These are phyloP conservation scores for Penicillium sp. DNA, from an alignment of 2,329 filamentous ascomycete species.

Conservation along the genomic window DNA sequence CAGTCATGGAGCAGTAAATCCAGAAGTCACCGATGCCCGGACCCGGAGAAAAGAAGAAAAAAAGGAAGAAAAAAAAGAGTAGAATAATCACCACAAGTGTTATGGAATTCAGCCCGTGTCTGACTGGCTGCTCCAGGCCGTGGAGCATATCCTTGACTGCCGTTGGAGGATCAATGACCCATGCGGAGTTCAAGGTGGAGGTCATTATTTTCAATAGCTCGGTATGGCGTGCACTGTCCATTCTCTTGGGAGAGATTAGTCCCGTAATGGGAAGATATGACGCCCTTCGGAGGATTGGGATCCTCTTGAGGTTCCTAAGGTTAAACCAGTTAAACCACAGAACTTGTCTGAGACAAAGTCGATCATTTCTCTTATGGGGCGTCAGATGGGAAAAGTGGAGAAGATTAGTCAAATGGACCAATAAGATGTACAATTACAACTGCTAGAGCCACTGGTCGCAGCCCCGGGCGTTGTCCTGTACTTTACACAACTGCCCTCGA, in stretches of 20 bases:
- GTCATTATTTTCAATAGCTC: slow-evolving; percentile 7
- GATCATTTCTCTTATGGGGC: background rate
- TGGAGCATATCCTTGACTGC: slow-evolving; percentile 11
- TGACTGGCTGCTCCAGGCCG: slow-evolving; percentile 8
- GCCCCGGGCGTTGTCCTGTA: background rate
- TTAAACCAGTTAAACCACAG: background rate
- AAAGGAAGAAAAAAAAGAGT: background rate
- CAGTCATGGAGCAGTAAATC: background rate
- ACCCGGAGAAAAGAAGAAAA: background rate
- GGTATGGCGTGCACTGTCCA: slow-evolving; percentile 4
- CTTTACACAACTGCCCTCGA: background rate
- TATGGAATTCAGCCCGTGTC: background rate
- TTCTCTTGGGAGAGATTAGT: slow-evolving; percentile 1
- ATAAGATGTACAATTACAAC: background rate
- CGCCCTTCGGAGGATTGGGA: background rate
- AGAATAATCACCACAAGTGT: background rate
- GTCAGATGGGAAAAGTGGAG: background rate
- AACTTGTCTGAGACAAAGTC: background rate
- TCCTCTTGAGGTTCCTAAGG: background rate
- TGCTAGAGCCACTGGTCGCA: background rate
- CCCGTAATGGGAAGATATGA: background rate
- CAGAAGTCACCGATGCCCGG: background rate
- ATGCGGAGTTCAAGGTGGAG: background rate
- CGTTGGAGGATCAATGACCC: slow-evolving; percentile 9
- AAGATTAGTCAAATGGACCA: background rate